These are phyloP conservation scores for Acanthamoeba triangularis DNA, from an alignment of 208 protist genomes.

Conservation along the genomic window DNA sequence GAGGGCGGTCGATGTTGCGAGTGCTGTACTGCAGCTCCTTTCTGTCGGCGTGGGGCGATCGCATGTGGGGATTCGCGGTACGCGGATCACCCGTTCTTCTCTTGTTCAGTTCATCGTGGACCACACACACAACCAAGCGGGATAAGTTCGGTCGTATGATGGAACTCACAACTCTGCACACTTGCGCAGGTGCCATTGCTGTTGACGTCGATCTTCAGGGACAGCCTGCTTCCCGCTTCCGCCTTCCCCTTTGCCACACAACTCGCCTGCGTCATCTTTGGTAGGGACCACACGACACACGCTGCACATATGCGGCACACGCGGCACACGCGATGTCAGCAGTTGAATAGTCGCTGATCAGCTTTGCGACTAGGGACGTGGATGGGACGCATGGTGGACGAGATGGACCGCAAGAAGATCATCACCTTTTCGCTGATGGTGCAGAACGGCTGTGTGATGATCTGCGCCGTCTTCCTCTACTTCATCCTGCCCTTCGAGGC, in stretches of 20 bases:
- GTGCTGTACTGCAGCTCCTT: slow-evolving; percentile 26
- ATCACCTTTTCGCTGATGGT: not conserved
- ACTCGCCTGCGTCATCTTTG: slow-evolving; percentile 44
- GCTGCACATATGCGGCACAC: not conserved
- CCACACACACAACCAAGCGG: no score
- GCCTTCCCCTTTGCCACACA: slow-evolving; percentile 13
- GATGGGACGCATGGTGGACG: slow-evolving; percentile 2
- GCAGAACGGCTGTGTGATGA: not conserved
- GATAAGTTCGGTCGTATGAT: no score
- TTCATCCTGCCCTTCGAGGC: not conserved
- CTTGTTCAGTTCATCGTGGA: not conserved
- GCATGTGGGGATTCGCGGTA: slow-evolving; percentile 65
- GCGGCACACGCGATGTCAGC: no score
- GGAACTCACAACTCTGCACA: not conserved
- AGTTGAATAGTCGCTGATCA: not conserved
- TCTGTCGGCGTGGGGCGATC: slow-evolving; percentile 39
- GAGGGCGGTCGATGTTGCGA: not conserved
- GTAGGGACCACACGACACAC: not conserved
- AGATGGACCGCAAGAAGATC: not conserved
- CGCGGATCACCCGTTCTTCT: not conserved
- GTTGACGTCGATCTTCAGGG: slow-evolving; percentile 32
- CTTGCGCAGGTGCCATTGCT: not conserved
- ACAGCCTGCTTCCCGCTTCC: slow-evolving; percentile 14
- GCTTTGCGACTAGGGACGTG: not conserved
- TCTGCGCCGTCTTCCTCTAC: slow-evolving; percentile 10